phyloP scores from a whole-genome alignment of 805 yeast species.

The Metschnikowia arizonensis region DNA sequence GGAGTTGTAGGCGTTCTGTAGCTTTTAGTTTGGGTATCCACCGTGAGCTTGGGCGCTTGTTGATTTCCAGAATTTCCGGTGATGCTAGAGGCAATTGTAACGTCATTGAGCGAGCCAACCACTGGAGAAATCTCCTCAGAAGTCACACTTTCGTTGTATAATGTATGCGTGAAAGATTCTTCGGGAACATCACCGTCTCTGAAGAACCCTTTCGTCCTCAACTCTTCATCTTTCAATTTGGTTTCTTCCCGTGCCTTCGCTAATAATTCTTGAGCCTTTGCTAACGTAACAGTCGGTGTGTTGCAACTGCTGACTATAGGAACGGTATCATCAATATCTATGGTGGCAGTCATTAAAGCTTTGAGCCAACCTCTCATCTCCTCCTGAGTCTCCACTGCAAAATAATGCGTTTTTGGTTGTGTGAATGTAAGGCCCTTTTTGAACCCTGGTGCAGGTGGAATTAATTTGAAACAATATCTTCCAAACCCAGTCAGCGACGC shows the following conservation, averaged over 20 bases:
- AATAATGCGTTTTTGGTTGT: slow-evolving; percentile 91
- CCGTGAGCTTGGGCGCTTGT: slow-evolving; percentile 26
- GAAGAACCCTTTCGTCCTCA: slow-evolving; percentile 38
- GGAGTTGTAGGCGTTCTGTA: slow-evolving; percentile 38
- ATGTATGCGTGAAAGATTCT: slow-evolving; percentile 4
- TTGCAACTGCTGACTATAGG: slow-evolving; percentile 91
- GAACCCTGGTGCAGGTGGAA: slow-evolving; percentile 98
- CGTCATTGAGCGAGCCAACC: slow-evolving; percentile 30
- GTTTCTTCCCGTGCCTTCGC: slow-evolving; percentile 79
- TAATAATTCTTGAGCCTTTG: slow-evolving; percentile 80
- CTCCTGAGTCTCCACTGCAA: slow-evolving; percentile 87
- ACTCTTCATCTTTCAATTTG: slow-evolving; percentile 48
- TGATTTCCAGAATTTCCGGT: slow-evolving; percentile 9
- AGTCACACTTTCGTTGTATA: slow-evolving; percentile 16
- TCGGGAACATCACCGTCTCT: slow-evolving; percentile 23
- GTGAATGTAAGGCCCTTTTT: slow-evolving; percentile 93
- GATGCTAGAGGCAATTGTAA: slow-evolving; percentile 27
- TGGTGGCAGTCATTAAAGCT: slow-evolving; percentile 91
- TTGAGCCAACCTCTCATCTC: slow-evolving; percentile 96
- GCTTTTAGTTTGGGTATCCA: slow-evolving; percentile 28
- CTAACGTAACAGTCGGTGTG: slow-evolving; percentile 90
- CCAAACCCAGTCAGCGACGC: slow-evolving; percentile 95
- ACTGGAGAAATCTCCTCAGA: slow-evolving; percentile 28
- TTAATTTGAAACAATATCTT: slow-evolving; percentile 83
- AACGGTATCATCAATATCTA: slow-evolving; percentile 87